phyloP scores from a whole-genome alignment of 352 stramenopile genomes.

The Phytopythium helicoides region DNA sequence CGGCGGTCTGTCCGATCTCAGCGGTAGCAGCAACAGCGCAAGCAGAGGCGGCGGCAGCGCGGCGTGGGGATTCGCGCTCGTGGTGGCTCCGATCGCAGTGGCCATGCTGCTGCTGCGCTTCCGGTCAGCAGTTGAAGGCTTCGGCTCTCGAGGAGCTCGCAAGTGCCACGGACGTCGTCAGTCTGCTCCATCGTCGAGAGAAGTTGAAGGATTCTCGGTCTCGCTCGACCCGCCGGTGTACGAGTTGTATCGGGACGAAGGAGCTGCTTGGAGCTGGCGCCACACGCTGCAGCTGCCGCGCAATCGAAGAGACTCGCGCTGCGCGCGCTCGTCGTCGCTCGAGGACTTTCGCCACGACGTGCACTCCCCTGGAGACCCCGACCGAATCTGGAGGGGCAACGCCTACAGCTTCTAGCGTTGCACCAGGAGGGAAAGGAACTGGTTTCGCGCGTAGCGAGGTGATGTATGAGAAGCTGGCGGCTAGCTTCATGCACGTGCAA shows the following conservation, averaged over 20 bases:
- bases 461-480: neutral
- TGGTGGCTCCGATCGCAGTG: conserved; percentile 2
- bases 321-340: conserved; percentile 14
- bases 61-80: conserved; percentile 5
- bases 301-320: neutral
- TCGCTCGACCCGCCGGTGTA: neutral
- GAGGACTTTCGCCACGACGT: conserved; percentile 24
- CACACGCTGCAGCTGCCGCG: neutral
- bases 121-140: neutral
- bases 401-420: conserved; percentile 7
- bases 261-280: too few relatives aligned
- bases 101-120: conserved; percentile 2
- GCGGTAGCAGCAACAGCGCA: neutral
- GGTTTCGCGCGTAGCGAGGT: neutral
- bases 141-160: neutral
- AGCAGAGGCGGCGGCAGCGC: neutral
- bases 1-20: neutral
- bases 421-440: neutral
- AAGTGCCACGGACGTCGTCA: neutral
- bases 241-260: too few relatives aligned
- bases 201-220: too few relatives aligned
- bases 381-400: conserved; percentile 2
- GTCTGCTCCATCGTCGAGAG: too few relatives aligned
- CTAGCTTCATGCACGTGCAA: too few relatives aligned
- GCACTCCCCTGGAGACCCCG: conserved; percentile 12